Percentiles rank a stretch among this genome's conserved stretches.
Evolutionary conservation across 169 alveolate genomes (phyloP).

Genomic region (Babesia bigemina): DNA sequence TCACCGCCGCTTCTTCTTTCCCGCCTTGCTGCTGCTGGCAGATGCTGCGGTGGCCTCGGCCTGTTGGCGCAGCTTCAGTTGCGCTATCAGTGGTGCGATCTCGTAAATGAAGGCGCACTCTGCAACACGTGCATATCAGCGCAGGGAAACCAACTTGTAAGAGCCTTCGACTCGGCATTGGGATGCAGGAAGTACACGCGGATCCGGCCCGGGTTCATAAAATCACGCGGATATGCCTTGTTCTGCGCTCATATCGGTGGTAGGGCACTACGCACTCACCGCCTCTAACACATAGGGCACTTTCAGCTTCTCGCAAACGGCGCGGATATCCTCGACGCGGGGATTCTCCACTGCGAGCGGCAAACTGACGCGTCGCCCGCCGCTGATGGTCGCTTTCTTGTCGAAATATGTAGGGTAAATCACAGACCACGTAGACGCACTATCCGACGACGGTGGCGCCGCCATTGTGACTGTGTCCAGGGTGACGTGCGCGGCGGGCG

Average conservation of each 20-base stretch:
- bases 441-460: slow-evolving; percentile 15
- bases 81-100: slow-evolving; percentile 52
- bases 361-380: slow-evolving; percentile 72
- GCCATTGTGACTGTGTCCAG: slow-evolving; percentile 31
- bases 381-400: slow-evolving; percentile 70
- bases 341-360: slow-evolving; percentile 73
- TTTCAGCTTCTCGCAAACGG: slow-evolving; percentile 74
- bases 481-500: not conserved
- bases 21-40: slow-evolving; percentile 18
- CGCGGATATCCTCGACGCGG: slow-evolving; percentile 71
- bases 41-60: slow-evolving; percentile 17
- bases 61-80: slow-evolving; percentile 49
- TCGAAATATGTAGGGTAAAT: slow-evolving; percentile 76
- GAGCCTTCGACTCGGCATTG: slow-evolving; percentile 32
- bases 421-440: slow-evolving; percentile 55
- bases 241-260: slow-evolving; percentile 14
- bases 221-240: slow-evolving; percentile 74
- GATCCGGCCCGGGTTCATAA: slow-evolving; percentile 74
- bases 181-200: slow-evolving; percentile 65
- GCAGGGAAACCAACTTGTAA: slow-evolving; percentile 9
- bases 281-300: slow-evolving; percentile 68
- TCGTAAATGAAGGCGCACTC: slow-evolving; percentile 45
- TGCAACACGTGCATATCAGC: not conserved
- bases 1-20: slow-evolving; percentile 35
- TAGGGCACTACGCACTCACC: not conserved